Evolutionary conservation across 2,329 filamentous ascomycete species (phyloP), one percentile per base, ranked within the genome.

Genomic region (Phialemonium atrogriseum): DNA sequence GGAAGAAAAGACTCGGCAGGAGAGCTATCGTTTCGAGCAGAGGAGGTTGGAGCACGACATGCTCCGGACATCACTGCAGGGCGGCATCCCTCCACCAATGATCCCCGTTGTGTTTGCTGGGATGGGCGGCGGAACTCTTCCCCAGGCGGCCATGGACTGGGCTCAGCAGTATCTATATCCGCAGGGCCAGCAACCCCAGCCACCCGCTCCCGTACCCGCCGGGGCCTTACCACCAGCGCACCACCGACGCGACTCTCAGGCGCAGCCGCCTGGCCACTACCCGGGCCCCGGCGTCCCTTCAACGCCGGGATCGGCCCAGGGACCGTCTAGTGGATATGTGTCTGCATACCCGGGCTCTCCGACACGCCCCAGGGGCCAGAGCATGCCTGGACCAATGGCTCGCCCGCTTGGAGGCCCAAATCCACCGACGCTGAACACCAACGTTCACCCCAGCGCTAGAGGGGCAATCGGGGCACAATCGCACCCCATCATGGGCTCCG

Each of bases 101-200:
- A 70, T 87, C 16, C 83, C 83, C 6, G 60, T 85, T 37, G 76
- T 88, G 15, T 86, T 88, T 54, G 73, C 78, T 10, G 78, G 79
- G 25, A 79, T 85, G 66, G 71, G 71, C 27, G 78, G 77, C 23
- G 76, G 75, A 21, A 62, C 66, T 33, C 54, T 80, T 17, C 65
- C 77, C 13, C 74, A 73, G 40, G 65, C 70, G 19, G 71, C 73
- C 4, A 45, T 83, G 32, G 80, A 85, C 49, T 79, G 71, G 70
- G 71, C 74, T 10, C 80, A 84, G 48, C 77, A 83, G 46, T 76
- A 73, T 46, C 66, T 80, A 51, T 61, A 65, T 34, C 59, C 58
- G 34, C 70, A 62, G 34, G 53, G 57, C 19, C 58, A 62, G 30
- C 67, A 68, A 41, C 55, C 58, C 24, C 64, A 68, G 32, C 56